phyloP scores from a whole-genome alignment of 1,284 basidiomycete genomes.

The Cutaneotrichosporon sp. region DNA sequence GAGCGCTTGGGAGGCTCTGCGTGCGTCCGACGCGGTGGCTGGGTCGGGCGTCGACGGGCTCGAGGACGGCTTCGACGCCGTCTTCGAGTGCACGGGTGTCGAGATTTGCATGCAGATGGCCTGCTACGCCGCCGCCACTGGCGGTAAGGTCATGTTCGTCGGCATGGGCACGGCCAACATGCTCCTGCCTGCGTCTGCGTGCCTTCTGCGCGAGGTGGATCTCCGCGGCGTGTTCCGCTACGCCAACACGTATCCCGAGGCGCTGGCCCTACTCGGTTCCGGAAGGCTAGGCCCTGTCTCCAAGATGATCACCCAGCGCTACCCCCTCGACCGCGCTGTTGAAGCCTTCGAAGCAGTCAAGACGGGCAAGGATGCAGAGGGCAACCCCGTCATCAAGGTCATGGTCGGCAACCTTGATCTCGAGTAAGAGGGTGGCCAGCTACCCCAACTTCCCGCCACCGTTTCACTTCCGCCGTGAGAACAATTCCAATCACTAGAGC shows the following conservation, averaged over 20 bases:
- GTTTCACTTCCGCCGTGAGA: neutral
- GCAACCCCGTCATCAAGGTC: conserved; percentile 77
- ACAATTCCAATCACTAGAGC: neutral
- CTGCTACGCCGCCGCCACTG: conserved; percentile 58
- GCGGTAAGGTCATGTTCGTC: conserved; percentile 84
- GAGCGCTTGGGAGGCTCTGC: conserved; percentile 53
- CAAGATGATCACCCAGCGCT: conserved; percentile 75
- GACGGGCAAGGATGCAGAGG: conserved; percentile 68
- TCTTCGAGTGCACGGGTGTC: conserved; percentile 89
- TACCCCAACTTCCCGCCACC: no score
- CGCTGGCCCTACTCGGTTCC: conserved; percentile 65
- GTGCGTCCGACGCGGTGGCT: conserved; percentile 21
- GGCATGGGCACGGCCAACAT: conserved; percentile 89
- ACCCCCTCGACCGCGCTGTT: conserved; percentile 61
- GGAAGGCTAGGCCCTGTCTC: conserved; percentile 61
- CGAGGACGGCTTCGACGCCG: conserved; percentile 78
- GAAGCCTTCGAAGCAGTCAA: conserved; percentile 74
- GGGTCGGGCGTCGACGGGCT: conserved; percentile 45
- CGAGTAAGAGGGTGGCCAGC: neutral
- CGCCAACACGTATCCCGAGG: conserved; percentile 76
- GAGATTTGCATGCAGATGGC: conserved; percentile 85
- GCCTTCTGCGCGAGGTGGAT: conserved; percentile 85
- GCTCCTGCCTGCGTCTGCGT: conserved; percentile 72
- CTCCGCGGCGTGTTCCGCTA: conserved; percentile 80
- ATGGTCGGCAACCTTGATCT: conserved; percentile 56